Evolutionary conservation across 805 yeast species (phyloP), one percentile per base, ranked within the genome.

Genomic region (Helenozyma rhizophorensis): DNA sequence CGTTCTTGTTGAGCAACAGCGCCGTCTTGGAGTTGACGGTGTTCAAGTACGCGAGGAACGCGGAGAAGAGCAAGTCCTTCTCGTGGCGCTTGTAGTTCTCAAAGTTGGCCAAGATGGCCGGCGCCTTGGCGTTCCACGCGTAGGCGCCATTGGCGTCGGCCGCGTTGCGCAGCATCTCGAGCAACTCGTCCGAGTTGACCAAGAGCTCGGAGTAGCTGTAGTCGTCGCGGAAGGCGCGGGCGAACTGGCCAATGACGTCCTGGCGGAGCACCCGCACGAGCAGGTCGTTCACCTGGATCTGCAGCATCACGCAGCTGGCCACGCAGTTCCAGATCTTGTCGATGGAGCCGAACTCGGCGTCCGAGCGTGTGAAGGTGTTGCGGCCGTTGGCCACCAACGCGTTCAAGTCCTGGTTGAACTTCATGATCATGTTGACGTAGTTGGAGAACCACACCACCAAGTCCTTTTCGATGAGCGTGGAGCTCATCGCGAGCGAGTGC

Each of bases 91-190:
- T 95, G 45, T 81, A 78, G 40, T 68, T 69, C 51, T 86, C 93
- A 53, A 87, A 81, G 43, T 76, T 76, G 45, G 80, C 80, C 51
- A 84, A 82, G 26, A 83, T 76, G 34, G 72, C 76, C 2, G 95
- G 90, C 2, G 93, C 90, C 53, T 80, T 78, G 33, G 74, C 64
- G 41, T 78, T 80, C 96, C 96, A 87, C 47, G 75, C 72, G 22
- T 65, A 65, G 33, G 72, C 78, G 21, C 76, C 70, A 29, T 59
- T 48, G 30, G 39, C 29, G 28, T 39, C 42, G 19, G 32, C 30
- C 34, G 65, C 31, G 30, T 46, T 45, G 25, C 54, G 11, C 50
- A 55, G 29, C 63, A 57, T 42, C 62, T 72, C 58, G 50, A 60
- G 42, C 54, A 64, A 43, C 62, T 66, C 64, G 54, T 57, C 63